These are phyloP conservation scores for Strobilomyces dryophilus DNA, from an alignment of 768 basidiomycete species.

Conservation along the genomic window DNA sequence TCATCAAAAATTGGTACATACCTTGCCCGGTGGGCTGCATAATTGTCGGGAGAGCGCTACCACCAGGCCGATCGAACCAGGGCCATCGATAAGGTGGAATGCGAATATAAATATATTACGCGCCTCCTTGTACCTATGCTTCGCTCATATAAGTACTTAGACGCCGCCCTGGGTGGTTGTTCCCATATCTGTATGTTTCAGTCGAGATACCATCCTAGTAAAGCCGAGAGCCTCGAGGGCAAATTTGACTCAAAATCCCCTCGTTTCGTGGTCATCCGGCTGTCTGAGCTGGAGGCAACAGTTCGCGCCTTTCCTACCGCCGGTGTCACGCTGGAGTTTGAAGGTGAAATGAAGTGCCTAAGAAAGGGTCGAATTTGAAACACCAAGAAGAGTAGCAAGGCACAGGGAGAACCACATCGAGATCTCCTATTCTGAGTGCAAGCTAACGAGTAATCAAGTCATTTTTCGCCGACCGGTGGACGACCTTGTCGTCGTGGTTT, in stretches of 20 bases:
- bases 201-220: too few species aligned
- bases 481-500: background rate
- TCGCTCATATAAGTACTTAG: too few species aligned
- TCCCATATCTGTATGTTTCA: too few species aligned
- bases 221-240: too few species aligned
- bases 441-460: background rate
- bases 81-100: background rate
- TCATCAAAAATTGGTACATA: background rate
- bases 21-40: background rate
- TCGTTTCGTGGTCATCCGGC: too few species aligned
- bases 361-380: background rate
- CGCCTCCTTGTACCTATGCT: too few species aligned
- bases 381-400: background rate
- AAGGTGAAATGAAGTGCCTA: too few species aligned
- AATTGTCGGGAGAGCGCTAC: too few species aligned
- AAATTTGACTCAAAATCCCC: too few species aligned
- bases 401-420: background rate
- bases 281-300: too few species aligned
- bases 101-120: background rate
- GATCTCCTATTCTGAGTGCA: background rate
- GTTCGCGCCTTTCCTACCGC: too few species aligned
- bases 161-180: background rate
- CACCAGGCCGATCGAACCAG: background rate
- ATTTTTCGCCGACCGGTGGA: background rate
- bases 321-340: too few species aligned